Base-by-base conservation (phyloP, 2,329 filamentous ascomycete genomes). In the Aspergillus sclerotialis region DNA sequence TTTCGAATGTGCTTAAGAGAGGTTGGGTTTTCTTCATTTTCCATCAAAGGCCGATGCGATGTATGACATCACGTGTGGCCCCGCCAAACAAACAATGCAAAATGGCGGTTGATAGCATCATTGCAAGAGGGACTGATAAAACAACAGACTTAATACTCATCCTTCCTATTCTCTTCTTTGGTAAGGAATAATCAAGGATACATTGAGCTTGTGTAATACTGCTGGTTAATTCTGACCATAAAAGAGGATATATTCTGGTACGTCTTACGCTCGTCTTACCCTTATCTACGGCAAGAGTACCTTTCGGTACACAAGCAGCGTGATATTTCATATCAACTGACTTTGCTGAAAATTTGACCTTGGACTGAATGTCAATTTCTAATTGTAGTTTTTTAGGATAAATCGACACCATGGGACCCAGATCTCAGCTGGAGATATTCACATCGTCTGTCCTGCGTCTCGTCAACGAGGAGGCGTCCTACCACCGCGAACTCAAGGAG, bases 381-480 rank as follows among this genome's bases (percentile, higher is more conserved):
- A 28, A 12, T 12, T 28, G 25, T 12, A 28, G 17, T 10, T 17
- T 29, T 29, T 9, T 11, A 6, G 10, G 25, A 11, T 13, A 16
- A 27, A 24, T 36, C 32, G 28, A 33, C 40, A 53, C 10, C 32
- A 94, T 94, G 88, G 74, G 85, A 3, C 73, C 86, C 75, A 80
- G 48, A 78, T 95, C 58, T 64, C 77, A 51, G 87, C 94, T 62
- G 79, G 85, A 41, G 86, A 92, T 95, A 56, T 80, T 83, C 28
- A 92, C 85, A 15, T 77, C 81, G 42, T 79, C 86, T 13, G 78
- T 96, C 47, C 72, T 76, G 50, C 86, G 92, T 39, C 76, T 96
- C 30, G 77, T 94, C 46, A 95, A 94, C 64, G 92, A 98, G 63
- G 86, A 95, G 62, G 70, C 75, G 25, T 90, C 82, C 51, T 96